Conservation (phyloP, 2,329 filamentous ascomycete species). For the Venturia effusa region DNA sequence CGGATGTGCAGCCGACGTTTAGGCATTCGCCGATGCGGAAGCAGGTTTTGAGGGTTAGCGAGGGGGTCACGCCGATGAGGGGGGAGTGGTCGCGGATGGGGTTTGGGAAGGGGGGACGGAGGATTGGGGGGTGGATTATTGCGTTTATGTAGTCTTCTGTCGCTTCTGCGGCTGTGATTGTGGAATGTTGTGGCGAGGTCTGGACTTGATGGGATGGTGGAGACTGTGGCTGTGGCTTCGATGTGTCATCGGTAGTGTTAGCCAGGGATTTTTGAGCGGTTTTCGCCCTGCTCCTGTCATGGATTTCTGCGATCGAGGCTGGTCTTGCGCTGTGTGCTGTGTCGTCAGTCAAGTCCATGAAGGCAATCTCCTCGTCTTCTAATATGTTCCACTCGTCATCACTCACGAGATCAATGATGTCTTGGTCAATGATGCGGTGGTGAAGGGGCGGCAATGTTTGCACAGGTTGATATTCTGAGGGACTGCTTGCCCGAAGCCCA, state of each 20-base stretch:
- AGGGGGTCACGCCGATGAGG: conserved; percentile 41
- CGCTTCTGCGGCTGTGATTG: neutral
- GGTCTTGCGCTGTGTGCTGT: neutral
- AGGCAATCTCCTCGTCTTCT: neutral
- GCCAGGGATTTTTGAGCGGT: too few relatives aligned
- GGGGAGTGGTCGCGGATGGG: conserved; percentile 41
- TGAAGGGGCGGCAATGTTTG: neutral
- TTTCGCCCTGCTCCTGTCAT: neutral
- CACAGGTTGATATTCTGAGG: neutral
- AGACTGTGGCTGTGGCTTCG: neutral
- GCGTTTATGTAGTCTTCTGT: conserved; percentile 2
- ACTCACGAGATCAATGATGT: neutral
- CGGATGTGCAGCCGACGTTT: conserved; percentile 35
- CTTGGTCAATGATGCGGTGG: neutral
- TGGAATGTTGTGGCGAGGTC: neutral
- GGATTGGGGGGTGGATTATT: conserved; percentile 24
- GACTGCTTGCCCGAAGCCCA: too few relatives aligned
- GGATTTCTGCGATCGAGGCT: neutral
- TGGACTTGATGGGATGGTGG: neutral
- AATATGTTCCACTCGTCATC: conserved; percentile 2
- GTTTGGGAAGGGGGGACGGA: conserved; percentile 40
- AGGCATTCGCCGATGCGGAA: conserved; percentile 54
- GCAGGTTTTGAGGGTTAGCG: conserved; percentile 43
- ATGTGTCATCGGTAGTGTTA: neutral
- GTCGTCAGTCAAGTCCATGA: neutral